These are phyloP conservation scores for Draba incana DNA, from an alignment of 345 rosid species.

Conservation along the genomic window DNA sequence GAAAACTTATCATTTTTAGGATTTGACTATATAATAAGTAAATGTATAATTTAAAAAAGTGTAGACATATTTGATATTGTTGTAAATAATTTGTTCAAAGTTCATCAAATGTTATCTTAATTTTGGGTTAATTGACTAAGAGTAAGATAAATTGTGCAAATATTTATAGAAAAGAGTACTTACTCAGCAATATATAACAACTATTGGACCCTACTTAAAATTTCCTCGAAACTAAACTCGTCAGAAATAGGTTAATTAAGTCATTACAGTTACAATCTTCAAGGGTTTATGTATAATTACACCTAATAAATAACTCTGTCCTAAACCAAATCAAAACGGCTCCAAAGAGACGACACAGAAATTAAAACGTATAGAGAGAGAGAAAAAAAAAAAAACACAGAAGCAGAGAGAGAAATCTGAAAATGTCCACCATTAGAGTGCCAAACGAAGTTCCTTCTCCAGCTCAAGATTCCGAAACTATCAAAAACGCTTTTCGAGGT, in stretches of 20 bases:
- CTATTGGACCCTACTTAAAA: background rate
- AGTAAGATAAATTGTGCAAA: background rate
- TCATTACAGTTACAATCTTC: slow-evolving; percentile 9
- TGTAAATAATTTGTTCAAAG: too few relatives aligned
- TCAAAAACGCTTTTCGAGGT: slow-evolving; percentile 76
- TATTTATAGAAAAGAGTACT: background rate
- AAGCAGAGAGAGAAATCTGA: background rate
- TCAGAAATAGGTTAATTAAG: slow-evolving; percentile 25
- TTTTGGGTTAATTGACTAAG: background rate
- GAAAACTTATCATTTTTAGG: too few relatives aligned
- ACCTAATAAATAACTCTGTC: slow-evolving; percentile 17
- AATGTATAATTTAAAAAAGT: too few relatives aligned
- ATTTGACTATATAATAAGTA: too few relatives aligned
- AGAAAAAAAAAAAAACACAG: too few relatives aligned
- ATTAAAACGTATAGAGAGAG: slow-evolving; percentile 12
- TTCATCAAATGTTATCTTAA: too few relatives aligned
- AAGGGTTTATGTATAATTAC: slow-evolving; percentile 34
- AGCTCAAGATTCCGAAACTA: slow-evolving; percentile 59
- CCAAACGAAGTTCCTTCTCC: slow-evolving; percentile 73
- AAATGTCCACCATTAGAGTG: slow-evolving; percentile 54
- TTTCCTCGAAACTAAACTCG: slow-evolving; percentile 11
- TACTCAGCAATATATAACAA: background rate
- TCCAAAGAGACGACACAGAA: background rate
- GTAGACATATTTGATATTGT: too few relatives aligned
- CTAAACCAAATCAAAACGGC: background rate